A percentile compares a stretch with the other conserved stretches of the same genome.
These are phyloP conservation scores for Leccinum subgranulosum DNA, from an alignment of 768 basidiomycete species.

Conservation along the genomic window DNA sequence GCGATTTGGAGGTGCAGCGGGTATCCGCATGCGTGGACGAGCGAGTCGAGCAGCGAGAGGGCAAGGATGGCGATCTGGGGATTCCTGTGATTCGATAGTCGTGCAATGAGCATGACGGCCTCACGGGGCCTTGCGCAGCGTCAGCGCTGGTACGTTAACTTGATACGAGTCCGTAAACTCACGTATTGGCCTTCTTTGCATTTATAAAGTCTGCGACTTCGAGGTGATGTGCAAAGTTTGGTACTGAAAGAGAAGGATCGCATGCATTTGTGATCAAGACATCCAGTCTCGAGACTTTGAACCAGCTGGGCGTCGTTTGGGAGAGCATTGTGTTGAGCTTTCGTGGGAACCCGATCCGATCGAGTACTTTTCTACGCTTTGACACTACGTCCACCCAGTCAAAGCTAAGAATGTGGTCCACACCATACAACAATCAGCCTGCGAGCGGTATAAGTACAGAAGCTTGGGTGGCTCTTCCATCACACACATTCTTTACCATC, in stretches of 20 bases:
- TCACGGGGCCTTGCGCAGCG: slow-evolving; percentile 72
- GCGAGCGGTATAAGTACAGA: slow-evolving; percentile 12
- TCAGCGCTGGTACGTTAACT: neutral
- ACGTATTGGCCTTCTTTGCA: slow-evolving; percentile 95
- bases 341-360: too few species aligned
- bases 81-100: slow-evolving; percentile 88
- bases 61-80: slow-evolving; percentile 88
- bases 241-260: slow-evolving; percentile 81
- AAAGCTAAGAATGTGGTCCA: neutral
- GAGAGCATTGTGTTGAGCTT: too few species aligned
- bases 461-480: neutral
- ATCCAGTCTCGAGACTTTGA: slow-evolving; percentile 61
- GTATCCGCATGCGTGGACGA: slow-evolving; percentile 95
- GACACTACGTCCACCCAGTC: neutral
- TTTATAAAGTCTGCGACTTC: slow-evolving; percentile 95
- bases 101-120: slow-evolving; percentile 80
- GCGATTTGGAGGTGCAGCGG: slow-evolving; percentile 95
- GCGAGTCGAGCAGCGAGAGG: slow-evolving; percentile 81
- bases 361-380: slow-evolving; percentile 1
- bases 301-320: slow-evolving; percentile 32
- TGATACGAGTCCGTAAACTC: slow-evolving; percentile 27
- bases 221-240: slow-evolving; percentile 88
- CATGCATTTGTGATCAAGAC: slow-evolving; percentile 78
- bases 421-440: neutral
- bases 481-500: neutral